These are phyloP conservation scores for Suhomyces taliae DNA, from an alignment of 1,139 yeast genomes.

Conservation along the genomic window DNA sequence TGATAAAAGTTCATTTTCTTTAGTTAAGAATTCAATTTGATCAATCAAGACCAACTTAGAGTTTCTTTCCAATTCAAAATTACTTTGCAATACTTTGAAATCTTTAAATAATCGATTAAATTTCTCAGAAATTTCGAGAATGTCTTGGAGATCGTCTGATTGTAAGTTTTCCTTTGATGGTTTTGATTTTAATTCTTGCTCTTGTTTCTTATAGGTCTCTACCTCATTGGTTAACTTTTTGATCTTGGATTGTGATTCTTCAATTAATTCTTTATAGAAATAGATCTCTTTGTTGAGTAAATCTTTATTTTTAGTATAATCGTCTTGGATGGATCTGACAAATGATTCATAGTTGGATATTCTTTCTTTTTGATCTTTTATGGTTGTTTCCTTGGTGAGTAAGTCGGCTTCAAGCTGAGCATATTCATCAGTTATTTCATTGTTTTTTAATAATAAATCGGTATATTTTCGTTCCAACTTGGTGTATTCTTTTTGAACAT, in stretches of 20 bases:
- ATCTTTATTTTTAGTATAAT: slow-evolving; percentile 27
- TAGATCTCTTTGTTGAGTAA: slow-evolving; percentile 31
- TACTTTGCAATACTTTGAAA: slow-evolving; percentile 41
- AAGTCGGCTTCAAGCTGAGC: slow-evolving; percentile 26
- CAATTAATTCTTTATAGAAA: slow-evolving; percentile 34
- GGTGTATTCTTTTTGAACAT: slow-evolving; percentile 11
- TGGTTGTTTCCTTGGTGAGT: slow-evolving; percentile 15
- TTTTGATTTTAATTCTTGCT: slow-evolving; percentile 5
- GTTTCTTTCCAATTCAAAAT: slow-evolving; percentile 49
- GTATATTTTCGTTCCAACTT: slow-evolving; percentile 28
- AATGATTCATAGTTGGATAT: slow-evolving; percentile 22
- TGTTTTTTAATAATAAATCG: slow-evolving; percentile 26
- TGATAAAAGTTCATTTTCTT: slow-evolving; percentile 35
- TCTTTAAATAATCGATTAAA: slow-evolving; percentile 36
- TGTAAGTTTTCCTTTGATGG: not conserved
- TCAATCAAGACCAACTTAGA: slow-evolving; percentile 54
- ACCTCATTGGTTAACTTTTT: slow-evolving; percentile 27
- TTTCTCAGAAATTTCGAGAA: slow-evolving; percentile 21
- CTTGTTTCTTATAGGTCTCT: slow-evolving; percentile 10
- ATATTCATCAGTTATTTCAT: slow-evolving; percentile 21
- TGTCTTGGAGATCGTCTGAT: slow-evolving; percentile 12
- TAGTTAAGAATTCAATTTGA: slow-evolving; percentile 51
- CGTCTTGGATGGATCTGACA: slow-evolving; percentile 22
- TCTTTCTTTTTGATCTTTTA: slow-evolving; percentile 22
- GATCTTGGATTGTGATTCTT: slow-evolving; percentile 32